Evolutionary conservation across 768 basidiomycete species (phyloP).

Genomic region (Crepidotus variabilis): DNA sequence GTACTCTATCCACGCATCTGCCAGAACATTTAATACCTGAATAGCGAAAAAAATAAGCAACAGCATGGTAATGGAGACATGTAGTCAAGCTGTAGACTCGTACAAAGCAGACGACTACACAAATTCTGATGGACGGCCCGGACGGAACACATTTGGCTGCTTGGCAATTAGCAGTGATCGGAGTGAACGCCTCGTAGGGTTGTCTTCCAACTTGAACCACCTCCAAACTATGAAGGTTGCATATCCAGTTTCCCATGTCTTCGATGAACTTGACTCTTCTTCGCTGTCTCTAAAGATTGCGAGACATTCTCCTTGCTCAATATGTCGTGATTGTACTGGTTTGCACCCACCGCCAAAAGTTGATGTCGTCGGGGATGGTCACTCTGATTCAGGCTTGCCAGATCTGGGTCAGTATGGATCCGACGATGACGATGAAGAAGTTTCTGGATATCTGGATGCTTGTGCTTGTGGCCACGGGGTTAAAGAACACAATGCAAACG

Average conservation of each 20-base stretch:
- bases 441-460: slow-evolving; percentile 48
- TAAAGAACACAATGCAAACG: slow-evolving; percentile 64
- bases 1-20: slow-evolving; percentile 58
- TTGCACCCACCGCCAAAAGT: slow-evolving; percentile 61
- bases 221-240: slow-evolving; percentile 49
- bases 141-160: neutral
- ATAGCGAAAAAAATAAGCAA: slow-evolving; percentile 11
- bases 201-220: slow-evolving; percentile 10
- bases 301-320: slow-evolving; percentile 69
- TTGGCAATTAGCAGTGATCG: slow-evolving; percentile 4
- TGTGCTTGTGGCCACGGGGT: slow-evolving; percentile 73
- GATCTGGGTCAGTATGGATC: slow-evolving; percentile 66
- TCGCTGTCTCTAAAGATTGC: slow-evolving; percentile 74
- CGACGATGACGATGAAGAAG: slow-evolving; percentile 67
- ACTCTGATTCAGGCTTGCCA: slow-evolving; percentile 46
- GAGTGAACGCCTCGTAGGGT: neutral
- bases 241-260: slow-evolving; percentile 61
- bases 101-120: neutral
- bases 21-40: neutral
- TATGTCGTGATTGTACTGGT: slow-evolving; percentile 65
- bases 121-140: neutral
- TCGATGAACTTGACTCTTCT: slow-evolving; percentile 42
- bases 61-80: slow-evolving; percentile 5
- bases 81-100: neutral
- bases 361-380: slow-evolving; percentile 55